Evolutionary conservation across 2,329 filamentous ascomycete genomes (phyloP).

Genomic region (Alternaria sp.): DNA sequence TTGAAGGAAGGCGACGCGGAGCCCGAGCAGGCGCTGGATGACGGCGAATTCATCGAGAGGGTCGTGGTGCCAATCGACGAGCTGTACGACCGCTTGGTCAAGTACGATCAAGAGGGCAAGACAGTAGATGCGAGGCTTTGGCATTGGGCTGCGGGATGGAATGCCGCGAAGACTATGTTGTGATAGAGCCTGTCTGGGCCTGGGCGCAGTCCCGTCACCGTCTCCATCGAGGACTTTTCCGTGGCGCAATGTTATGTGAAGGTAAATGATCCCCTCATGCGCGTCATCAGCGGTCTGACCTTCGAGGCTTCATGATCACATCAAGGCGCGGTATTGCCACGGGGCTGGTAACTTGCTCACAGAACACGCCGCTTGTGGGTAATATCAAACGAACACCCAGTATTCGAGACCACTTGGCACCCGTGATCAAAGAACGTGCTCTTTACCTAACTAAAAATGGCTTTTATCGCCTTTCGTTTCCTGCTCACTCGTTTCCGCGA

Average conservation of each 20-base stretch:
- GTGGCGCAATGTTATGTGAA: background rate
- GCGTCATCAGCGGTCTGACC: no score
- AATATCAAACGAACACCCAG: background rate
- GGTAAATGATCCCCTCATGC: background rate
- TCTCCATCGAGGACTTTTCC: background rate
- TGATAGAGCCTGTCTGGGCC: background rate
- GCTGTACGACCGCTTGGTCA: conserved; percentile 61
- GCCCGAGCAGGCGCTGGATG: conserved; percentile 66
- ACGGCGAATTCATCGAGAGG: conserved; percentile 68
- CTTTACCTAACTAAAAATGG: background rate
- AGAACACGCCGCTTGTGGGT: background rate
- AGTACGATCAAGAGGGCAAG: conserved; percentile 56
- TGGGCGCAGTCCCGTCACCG: background rate
- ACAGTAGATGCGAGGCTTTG: conserved; percentile 65
- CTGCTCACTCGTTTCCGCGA: background rate
- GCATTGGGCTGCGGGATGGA: conserved; percentile 66
- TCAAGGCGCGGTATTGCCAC: background rate
- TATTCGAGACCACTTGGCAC: background rate
- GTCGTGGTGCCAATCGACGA: conserved; percentile 64
- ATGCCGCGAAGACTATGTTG: conserved; percentile 52
- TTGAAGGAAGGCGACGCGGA: conserved; percentile 57
- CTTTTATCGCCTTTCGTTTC: background rate
- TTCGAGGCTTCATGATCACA: background rate
- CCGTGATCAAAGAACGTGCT: background rate
- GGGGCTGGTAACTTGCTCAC: background rate